Base-by-base conservation (phyloP, 257 asterid genomes). In the Plantago elongata region DNA sequence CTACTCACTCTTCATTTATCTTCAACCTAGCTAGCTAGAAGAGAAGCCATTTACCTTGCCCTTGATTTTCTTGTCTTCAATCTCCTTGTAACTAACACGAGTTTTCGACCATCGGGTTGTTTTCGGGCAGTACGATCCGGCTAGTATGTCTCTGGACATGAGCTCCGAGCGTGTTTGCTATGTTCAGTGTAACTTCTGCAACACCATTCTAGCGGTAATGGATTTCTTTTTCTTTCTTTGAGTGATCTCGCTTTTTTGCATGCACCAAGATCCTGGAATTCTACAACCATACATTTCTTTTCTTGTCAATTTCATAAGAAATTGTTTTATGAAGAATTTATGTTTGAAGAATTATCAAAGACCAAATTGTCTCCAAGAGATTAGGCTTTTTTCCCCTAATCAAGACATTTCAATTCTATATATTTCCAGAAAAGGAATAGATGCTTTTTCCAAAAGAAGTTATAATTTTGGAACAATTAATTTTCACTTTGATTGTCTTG, bases 101-200 rank as follows among this genome's bases (percentile, higher is more conserved):
- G 1, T 22, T 34, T 34, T 34, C 40, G 40, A 1, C 40, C 40
- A 1, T 34, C 40, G 40, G 40, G 7, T 34, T 34, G 7, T 54
- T 54, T 27, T 13, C 29, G 66, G 15, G 46, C 11, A 15, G 49
- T 34, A 34, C 60, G 54, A 74, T 71, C 77, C 68, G 73, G 76
- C 74, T n/a, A 72, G 78, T 74, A 84, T 85, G 89, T 90, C 96
- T 9, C 67, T 74, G 71, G 95, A 84, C 49, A 68, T 80, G 74
- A 62, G 79, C 67, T 65, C 89, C 12, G 97, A 87, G 66, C 94
- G 89, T 60, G 89, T 90, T 69, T 90, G 93, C 77, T 90, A 87
- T 70, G 95, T 90, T 45, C 84, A 81, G 73, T 90, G 97, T 96
- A 85, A 80, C 85, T 87, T 80, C 78, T 90, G 96, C 95, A 85